phyloP scores from a whole-genome alignment of 2,329 filamentous ascomycete species.

The Didymella lethalis region DNA sequence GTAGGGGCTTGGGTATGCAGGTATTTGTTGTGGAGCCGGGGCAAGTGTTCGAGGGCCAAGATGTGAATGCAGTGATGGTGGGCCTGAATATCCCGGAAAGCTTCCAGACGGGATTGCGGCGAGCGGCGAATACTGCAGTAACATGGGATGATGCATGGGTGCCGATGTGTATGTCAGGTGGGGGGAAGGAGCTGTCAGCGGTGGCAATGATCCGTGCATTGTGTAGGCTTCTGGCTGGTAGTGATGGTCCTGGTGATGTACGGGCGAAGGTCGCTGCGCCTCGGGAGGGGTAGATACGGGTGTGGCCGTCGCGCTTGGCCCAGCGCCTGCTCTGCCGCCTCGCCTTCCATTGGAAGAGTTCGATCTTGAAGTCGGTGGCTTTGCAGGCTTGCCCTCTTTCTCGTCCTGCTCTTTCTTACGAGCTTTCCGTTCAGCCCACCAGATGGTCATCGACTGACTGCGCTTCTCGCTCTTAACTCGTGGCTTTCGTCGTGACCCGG shows the following conservation, averaged over 20 bases:
- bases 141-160: conserved; percentile 34
- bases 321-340: conserved; percentile 32
- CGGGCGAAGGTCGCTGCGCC: conserved; percentile 28
- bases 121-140: conserved; percentile 40
- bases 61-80: conserved; percentile 27
- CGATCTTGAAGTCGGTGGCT: conserved; percentile 33
- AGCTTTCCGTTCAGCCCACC: conserved; percentile 56
- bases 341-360: conserved; percentile 36
- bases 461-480: conserved; percentile 56
- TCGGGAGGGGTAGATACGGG: conserved; percentile 30
- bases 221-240: conserved; percentile 33
- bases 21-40: conserved; percentile 37
- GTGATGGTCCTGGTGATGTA: conserved; percentile 28
- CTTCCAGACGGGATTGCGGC: conserved; percentile 36
- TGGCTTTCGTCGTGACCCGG: conserved; percentile 45
- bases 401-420: conserved; percentile 46
- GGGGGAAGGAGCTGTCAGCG: conserved; percentile 32
- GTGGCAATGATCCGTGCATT: conserved; percentile 25
- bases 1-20: conserved; percentile 42
- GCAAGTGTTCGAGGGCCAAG: conserved; percentile 34
- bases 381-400: conserved; percentile 34
- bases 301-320: conserved; percentile 30
- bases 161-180: conserved; percentile 33
- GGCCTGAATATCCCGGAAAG: conserved; percentile 26
- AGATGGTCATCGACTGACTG: conserved; percentile 56